Evolutionary conservation across 2,329 filamentous ascomycete species (phyloP).

Genomic region (Niveomyces coronatus): DNA sequence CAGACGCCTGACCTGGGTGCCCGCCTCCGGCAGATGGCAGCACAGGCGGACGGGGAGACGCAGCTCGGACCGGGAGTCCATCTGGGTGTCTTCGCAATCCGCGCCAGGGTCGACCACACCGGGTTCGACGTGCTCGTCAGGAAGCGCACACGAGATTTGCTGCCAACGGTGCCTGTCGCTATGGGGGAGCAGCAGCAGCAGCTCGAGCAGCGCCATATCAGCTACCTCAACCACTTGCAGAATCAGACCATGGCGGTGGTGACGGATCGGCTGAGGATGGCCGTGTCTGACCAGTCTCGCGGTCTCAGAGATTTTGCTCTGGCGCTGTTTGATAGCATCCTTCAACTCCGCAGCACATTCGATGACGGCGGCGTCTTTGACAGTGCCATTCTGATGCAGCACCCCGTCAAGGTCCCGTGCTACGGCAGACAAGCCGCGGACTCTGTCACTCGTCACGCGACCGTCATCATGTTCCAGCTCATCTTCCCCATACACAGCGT

Average conservation of each 20-base stretch:
- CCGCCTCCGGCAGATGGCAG: conserved; percentile 54
- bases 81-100: conserved; percentile 47
- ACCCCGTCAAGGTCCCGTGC: conserved; percentile 33
- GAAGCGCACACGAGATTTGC: conserved; percentile 43
- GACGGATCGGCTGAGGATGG: conserved; percentile 9
- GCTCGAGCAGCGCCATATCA: conserved; percentile 44
- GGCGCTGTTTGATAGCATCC: conserved; percentile 33
- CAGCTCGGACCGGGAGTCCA: conserved; percentile 44
- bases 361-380: conserved; percentile 35
- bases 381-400: conserved; percentile 34
- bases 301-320: conserved; percentile 28
- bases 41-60: conserved; percentile 37
- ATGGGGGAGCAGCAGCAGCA: conserved; percentile 39
- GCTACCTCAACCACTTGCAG: conserved; percentile 42
- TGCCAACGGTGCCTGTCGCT: conserved; percentile 49
- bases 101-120: conserved; percentile 37
- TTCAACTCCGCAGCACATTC: conserved; percentile 26
- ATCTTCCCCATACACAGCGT: conserved; percentile 52
- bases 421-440: conserved; percentile 13
- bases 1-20: conserved; percentile 48
- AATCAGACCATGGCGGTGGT: conserved; percentile 28
- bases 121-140: conserved; percentile 56
- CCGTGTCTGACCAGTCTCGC: background rate
- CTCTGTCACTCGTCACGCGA: conserved; percentile 1
- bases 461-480: conserved; percentile 46